phyloP scores from a whole-genome alignment of 164 flowering plant species.

The Stephania cephalantha region DNA sequence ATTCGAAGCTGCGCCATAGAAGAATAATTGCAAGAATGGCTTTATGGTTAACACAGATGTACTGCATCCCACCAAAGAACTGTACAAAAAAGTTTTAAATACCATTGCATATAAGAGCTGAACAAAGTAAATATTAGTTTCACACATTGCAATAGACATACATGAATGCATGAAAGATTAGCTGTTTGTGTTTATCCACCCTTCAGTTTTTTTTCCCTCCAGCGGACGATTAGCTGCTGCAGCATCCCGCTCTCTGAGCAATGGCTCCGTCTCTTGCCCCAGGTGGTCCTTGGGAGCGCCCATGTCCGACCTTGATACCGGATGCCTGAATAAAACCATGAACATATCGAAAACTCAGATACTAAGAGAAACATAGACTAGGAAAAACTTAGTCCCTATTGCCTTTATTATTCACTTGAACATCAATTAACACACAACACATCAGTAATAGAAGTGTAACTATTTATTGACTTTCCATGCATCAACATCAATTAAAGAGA shows the following conservation, averaged over 20 bases:
- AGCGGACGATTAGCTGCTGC: conserved; percentile 41
- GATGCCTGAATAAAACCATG: conserved; percentile 43
- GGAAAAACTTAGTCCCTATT: too few species aligned
- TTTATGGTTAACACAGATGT: not conserved
- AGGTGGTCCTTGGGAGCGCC: conserved; percentile 50
- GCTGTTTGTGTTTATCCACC: not conserved
- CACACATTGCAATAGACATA: not conserved
- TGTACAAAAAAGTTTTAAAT: not conserved
- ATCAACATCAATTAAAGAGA: too few species aligned
- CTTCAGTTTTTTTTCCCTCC: not conserved
- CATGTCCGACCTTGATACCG: conserved; percentile 77
- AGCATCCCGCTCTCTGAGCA: conserved; percentile 62
- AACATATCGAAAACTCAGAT: not conserved
- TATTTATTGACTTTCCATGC: too few species aligned
- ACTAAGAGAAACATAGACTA: not conserved
- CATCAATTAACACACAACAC: too few species aligned
- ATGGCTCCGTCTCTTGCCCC: conserved; percentile 66
- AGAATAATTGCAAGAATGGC: not conserved
- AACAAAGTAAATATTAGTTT: not conserved
- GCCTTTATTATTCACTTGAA: not conserved
- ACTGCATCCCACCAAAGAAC: not conserved
- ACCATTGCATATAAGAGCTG: not conserved
- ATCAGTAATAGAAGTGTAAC: too few species aligned
- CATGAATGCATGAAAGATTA: not conserved
- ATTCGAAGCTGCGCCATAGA: not conserved